Evolutionary conservation across 768 basidiomycete species (phyloP).

Genomic region (Pholiota conissans): DNA sequence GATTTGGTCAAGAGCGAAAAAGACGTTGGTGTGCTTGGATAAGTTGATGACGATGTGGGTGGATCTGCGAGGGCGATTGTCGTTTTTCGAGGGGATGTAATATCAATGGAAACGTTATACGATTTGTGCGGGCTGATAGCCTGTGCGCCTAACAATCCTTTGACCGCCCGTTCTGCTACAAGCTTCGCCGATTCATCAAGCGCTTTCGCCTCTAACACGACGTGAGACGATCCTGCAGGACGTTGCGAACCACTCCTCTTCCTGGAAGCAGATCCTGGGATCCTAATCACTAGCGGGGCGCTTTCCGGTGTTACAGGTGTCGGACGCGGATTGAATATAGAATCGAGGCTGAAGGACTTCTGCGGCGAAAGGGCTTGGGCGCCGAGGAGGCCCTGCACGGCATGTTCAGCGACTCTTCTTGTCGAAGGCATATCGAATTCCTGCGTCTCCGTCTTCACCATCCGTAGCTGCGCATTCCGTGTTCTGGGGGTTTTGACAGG

Average conservation of each 20-base stretch:
- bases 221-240: background rate
- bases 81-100: background rate
- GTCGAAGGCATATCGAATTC: background rate
- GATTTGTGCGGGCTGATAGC: background rate
- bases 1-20: background rate
- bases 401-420: background rate
- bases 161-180: background rate
- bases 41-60: background rate
- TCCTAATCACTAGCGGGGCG: background rate
- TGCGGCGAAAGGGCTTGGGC: background rate
- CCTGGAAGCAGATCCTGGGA: background rate
- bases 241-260: background rate
- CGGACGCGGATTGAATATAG: background rate
- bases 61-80: background rate
- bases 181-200: background rate
- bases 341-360: background rate
- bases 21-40: background rate
- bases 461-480: background rate
- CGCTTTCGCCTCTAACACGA: background rate
- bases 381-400: background rate
- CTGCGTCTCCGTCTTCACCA: background rate
- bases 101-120: background rate
- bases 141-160: background rate
- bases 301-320: background rate
- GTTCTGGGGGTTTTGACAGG: background rate